phyloP scores from a whole-genome alignment of 192 early-diverging fungal species.

The Pilobolus umbonatus region DNA sequence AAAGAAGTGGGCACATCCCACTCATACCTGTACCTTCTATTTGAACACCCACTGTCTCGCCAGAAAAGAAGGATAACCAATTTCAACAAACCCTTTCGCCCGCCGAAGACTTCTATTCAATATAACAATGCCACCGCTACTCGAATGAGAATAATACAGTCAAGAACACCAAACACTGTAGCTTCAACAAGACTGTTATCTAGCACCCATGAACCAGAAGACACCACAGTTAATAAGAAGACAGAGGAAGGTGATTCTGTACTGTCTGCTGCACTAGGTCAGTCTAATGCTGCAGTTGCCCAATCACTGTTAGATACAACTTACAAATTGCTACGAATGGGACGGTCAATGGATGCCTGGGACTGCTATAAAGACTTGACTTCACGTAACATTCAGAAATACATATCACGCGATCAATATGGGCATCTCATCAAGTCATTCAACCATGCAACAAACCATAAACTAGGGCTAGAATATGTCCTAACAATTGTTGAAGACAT shows the following conservation, averaged over 20 bases:
- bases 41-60: too few species aligned
- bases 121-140: too few species aligned
- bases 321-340: conserved; percentile 5
- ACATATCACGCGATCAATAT: conserved; percentile 28
- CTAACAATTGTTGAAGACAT: conserved; percentile 31
- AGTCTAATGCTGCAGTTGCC: conserved; percentile 25
- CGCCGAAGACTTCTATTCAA: too few species aligned
- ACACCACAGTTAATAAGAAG: neutral
- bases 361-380: conserved; percentile 32
- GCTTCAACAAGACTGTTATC: too few species aligned
- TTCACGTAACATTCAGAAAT: conserved; percentile 12
- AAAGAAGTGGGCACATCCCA: too few species aligned
- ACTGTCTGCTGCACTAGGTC: conserved; percentile 24
- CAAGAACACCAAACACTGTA: too few species aligned
- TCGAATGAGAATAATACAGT: too few species aligned
- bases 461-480: conserved; percentile 17
- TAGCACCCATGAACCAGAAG: too few species aligned
- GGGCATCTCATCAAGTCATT: conserved; percentile 22
- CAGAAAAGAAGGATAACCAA: too few species aligned
- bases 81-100: too few species aligned
- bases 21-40: too few species aligned
- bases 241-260: neutral
- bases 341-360: conserved; percentile 24
- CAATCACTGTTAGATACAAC: conserved; percentile 22
- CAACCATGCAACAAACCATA: neutral